Evolutionary conservation across 2,329 filamentous ascomycete genomes (phyloP), one percentile per base, ranked within the genome.

Genomic region (Bipolaris bicolor): DNA sequence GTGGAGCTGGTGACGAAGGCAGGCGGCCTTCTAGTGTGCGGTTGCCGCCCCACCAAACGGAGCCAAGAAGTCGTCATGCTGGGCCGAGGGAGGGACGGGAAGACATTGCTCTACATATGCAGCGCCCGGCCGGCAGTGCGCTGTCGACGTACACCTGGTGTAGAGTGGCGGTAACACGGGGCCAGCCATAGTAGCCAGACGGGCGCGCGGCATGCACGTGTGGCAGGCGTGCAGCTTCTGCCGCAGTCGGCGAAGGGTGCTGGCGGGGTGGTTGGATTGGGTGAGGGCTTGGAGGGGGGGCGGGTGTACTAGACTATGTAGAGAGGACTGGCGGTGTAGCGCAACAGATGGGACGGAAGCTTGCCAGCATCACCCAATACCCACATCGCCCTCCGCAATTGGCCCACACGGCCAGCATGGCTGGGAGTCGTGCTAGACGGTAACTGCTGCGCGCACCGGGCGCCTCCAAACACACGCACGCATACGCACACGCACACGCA

Each of bases 311-410:
- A 31, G 9, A 31, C 29, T 13, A 31, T 31, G 50, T 58, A 48
- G 52, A 64, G 58, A 60, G 54, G 65, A 72, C 67, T 72, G 63
- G 70, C 65, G 67, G 68, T 70, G 69, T 66, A 66, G 64, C 41
- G 40, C 47, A 36, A 33, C 16, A 50, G 26, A 47, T 55, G 55
- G 40, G 37, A 58, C n/a, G 36, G 39, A 31, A 52, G 16, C 52
- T 13, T 60, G 57, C 57, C 54, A 60, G 44, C 57, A 53, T 54
- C 46, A 52, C 49, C 22, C 40, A 3, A 39, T 57, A 49, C 48
- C 61, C 58, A 61, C 61, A 37, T 36, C 16, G 31, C 16, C 18
- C 41, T 55, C 45, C 39, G 46, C 57, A 57, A 60, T 65, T 61
- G 61, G 63, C 55, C 53, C 52, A 55, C 44, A 11, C 36, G n/a